Evolutionary conservation across 257 asterid genomes (phyloP).

Genomic region (Jasminum sambac): DNA sequence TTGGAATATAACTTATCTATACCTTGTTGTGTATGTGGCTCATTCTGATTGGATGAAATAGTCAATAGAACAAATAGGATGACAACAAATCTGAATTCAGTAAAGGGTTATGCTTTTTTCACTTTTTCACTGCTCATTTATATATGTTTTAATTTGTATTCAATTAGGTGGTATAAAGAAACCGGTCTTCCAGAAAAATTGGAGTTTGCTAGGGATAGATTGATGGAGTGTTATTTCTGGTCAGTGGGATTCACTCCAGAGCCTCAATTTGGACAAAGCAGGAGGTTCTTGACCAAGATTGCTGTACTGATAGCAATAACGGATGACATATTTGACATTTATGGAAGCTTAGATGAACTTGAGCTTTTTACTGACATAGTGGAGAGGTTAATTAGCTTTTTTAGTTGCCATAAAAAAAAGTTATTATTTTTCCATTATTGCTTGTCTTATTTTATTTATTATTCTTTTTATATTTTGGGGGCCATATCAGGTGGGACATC

Average conservation of each 20-base stretch:
- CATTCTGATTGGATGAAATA: no score
- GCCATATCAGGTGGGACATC: conserved; percentile 41
- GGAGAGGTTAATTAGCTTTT: conserved; percentile 38
- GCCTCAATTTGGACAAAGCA: conserved; percentile 16
- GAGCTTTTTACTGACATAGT: conserved; percentile 31
- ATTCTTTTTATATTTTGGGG: no score
- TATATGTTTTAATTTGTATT: neutral
- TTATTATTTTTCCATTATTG: no score
- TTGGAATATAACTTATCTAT: no score
- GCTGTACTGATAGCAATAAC: conserved; percentile 15
- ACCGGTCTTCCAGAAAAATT: conserved; percentile 26
- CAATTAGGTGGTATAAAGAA: conserved; percentile 30
- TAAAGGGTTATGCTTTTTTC: no score
- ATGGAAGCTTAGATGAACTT: conserved; percentile 36
- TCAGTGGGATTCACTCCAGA: conserved; percentile 29
- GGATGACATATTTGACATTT: conserved; percentile 34
- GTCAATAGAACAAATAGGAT: no score
- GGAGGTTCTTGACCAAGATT: conserved; percentile 19
- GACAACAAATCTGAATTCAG: no score
- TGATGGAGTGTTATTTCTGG: conserved; percentile 42
- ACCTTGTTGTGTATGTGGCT: no score
- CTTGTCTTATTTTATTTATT: no score
- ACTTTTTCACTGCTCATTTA: no score
- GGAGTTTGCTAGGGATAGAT: conserved; percentile 35
- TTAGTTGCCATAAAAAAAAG: no score